Conservation (phyloP, 164 flowering plant genomes). For the Nelumbo lutea region DNA sequence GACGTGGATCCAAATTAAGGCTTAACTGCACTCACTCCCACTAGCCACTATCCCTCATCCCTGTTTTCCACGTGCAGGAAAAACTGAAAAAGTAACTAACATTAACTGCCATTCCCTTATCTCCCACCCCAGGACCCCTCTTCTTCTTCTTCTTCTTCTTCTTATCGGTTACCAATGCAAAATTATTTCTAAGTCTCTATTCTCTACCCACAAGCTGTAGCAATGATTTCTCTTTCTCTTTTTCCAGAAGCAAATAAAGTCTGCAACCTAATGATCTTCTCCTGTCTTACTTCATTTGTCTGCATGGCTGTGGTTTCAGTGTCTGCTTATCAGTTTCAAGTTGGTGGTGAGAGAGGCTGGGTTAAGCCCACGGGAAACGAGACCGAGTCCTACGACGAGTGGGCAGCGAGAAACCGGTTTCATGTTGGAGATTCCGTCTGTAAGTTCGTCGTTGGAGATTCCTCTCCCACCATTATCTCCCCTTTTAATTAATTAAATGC, state of each 20-base stretch:
- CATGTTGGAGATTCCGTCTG: constrained; percentile 55
- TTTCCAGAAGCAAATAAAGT: neutral
- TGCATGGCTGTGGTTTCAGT: constrained; percentile 13
- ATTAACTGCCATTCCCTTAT: no score
- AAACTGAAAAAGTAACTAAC: no score
- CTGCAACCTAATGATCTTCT: constrained; percentile 3
- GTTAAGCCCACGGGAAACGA: constrained; percentile 35
- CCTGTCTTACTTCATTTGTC: constrained; percentile 8
- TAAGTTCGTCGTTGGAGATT: constrained; percentile 21
- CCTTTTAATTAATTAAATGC: neutral
- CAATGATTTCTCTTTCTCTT: constrained; percentile 18
- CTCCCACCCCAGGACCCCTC: no score
- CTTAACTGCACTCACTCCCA: no score
- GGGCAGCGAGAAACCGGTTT: constrained; percentile 54
- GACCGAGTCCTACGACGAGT: constrained; percentile 37
- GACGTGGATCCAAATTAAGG: no score
- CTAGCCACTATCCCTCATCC: no score
- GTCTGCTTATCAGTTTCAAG: constrained; percentile 32
- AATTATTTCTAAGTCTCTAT: no score
- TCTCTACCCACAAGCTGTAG: neutral
- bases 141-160: no score
- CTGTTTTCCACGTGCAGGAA: no score
- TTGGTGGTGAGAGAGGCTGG: constrained; percentile 58
- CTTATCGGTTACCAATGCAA: no score
- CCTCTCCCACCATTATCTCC: neutral